phyloP scores from a whole-genome alignment of 1,284 basidiomycete genomes.

The Cutaneotrichosporon sp. region DNA sequence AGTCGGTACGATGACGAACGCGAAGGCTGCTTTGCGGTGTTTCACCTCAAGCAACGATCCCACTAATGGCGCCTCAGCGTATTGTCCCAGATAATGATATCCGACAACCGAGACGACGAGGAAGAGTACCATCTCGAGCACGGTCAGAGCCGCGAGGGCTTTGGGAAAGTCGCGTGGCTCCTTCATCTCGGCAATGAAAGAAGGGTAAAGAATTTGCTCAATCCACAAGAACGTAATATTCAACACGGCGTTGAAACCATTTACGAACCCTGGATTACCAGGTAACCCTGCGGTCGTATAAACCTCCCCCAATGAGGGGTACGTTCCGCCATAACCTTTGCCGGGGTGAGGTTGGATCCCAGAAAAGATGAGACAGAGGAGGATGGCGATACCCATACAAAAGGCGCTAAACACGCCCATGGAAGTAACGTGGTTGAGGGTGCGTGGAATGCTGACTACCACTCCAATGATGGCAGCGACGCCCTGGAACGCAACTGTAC shows the following conservation, averaged over 20 bases:
- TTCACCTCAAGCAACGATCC: slow-evolving; percentile 50
- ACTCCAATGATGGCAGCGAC: slow-evolving; percentile 54
- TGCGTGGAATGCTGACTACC: slow-evolving; percentile 59
- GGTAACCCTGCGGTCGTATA: slow-evolving; percentile 40
- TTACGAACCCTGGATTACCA: slow-evolving; percentile 59
- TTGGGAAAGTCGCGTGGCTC: slow-evolving; percentile 63
- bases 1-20: slow-evolving; percentile 47
- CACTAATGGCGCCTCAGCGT: slow-evolving; percentile 50
- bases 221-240: slow-evolving; percentile 63
- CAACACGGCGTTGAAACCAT: slow-evolving; percentile 56
- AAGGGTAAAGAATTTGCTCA: slow-evolving; percentile 60
- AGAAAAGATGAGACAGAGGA: slow-evolving; percentile 60
- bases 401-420: slow-evolving; percentile 54
- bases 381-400: slow-evolving; percentile 62
- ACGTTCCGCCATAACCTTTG: slow-evolving; percentile 40
- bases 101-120: slow-evolving; percentile 63
- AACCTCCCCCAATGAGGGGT: slow-evolving; percentile 41
- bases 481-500: slow-evolving; percentile 62
- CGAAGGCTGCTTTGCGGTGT: slow-evolving; percentile 58
- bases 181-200: slow-evolving; percentile 55
- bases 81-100: slow-evolving; percentile 56
- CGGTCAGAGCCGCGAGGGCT: slow-evolving; percentile 53
- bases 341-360: slow-evolving; percentile 56
- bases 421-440: slow-evolving; percentile 58
- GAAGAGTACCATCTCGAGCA: slow-evolving; percentile 63